Percentiles rank a stretch among this genome's conserved stretches.
Conservation (phyloP, 2,329 filamentous ascomycete genomes). For the Apiospora aurea region DNA sequence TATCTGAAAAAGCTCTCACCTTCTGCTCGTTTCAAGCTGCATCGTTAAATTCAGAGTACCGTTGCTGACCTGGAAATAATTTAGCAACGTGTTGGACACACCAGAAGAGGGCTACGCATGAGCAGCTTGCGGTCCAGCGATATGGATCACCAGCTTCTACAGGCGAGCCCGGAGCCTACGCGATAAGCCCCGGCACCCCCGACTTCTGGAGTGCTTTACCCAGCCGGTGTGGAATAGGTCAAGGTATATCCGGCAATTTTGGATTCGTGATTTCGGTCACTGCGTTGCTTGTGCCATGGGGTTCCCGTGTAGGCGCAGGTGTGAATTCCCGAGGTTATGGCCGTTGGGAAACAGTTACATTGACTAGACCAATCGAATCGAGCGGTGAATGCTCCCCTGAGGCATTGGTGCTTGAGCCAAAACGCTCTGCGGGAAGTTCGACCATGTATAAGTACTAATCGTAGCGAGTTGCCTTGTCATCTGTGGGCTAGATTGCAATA, state of each 20-base stretch:
- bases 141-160: not conserved
- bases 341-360: not conserved
- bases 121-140: not conserved
- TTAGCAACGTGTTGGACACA: not conserved
- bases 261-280: no score
- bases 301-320: not conserved
- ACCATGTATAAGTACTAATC: not conserved
- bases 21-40: not conserved
- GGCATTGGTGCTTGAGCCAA: not conserved
- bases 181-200: not conserved
- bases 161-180: not conserved
- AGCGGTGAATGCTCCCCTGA: not conserved
- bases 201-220: no score
- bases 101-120: not conserved
- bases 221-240: not conserved
- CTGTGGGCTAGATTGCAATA: not conserved
- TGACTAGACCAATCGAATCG: not conserved
- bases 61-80: conserved; percentile 5
- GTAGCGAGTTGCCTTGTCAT: not conserved
- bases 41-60: not conserved
- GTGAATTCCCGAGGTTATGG: not conserved
- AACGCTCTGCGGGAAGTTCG: not conserved
- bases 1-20: not conserved
- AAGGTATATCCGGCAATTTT: not conserved
- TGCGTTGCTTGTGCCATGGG: not conserved